Base-by-base conservation (phyloP, 768 basidiomycete genomes). In the Tulasnella calospora region DNA sequence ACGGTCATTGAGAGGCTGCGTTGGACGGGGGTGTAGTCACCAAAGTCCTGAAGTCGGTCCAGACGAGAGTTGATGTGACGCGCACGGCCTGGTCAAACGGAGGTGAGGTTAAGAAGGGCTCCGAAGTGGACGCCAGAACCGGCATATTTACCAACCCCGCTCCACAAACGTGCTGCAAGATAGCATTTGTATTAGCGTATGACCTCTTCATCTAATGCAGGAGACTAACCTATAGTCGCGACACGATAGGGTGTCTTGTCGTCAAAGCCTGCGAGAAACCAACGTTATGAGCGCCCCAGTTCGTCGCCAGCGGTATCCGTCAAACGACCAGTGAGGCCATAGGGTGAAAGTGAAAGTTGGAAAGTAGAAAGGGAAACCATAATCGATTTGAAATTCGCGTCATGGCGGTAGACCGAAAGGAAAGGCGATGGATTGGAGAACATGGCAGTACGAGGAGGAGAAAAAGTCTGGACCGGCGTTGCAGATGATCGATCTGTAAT, bases 61-160 rank as follows among this genome's bases (percentile, higher is more conserved):
- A 78, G 30, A 44, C 77, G 61, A 8, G 70, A 27, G 46, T 78
- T 78, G 61, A 78, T 72, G 41, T 78, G 77, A 70, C 77, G 67
- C 36, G 70, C 71, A 38, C 77, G 77, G 69, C 61, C 77, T 78
- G 38, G 10, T 3, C 5, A n/a, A n/a, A 44, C 9, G 41, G 13
- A 38, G n/a, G 44, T 33, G 10, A 30, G 19, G 6, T 6, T 38
- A 5, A 72, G 27, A 21, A 40, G 21, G 21, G 44, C 5, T 17
- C 9, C 6, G 8, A 33, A 46, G 15, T 38, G 3, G 44, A 44
- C 15, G 36, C 36, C 13, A 5, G 17, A 71, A 13, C n/a, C 13
- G 33, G 7, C 3, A 44, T 15, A 71, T 61, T 47, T 27, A 77
- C 76, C 76, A 12, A 77, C 41, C 38, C 44, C 70, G 69, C 41